Base-by-base conservation (phyloP, 2,329 filamentous ascomycete genomes). In the Mariannaea elegans region DNA sequence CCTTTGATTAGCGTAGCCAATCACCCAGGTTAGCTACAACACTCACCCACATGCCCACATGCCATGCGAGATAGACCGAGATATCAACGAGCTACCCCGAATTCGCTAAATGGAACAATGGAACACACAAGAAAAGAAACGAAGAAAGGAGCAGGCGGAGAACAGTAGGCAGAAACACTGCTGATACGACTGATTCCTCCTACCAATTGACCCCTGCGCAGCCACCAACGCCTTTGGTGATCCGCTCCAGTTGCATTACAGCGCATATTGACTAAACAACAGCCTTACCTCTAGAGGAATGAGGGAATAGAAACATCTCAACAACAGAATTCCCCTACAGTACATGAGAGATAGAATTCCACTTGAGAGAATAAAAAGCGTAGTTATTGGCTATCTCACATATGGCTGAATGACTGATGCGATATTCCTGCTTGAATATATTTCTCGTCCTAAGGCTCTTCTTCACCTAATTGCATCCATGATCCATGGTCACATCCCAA, bases 171-270 rank as follows among this genome's bases (percentile, higher is more conserved):
- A 44, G 24, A 36, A 21, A 27, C 38, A 31, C 13, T 55, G 12
- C 19, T 21, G 16, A 9, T 13, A n/a, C 46, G 13, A 32, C 45
- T 46, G 46, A 18, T 31, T 31, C 24, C 38, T 29, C 54, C 46
- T 9, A 27, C 24, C 24, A 27, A 27, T 27, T 27, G 6, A 27
- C 24, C 24, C 24, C 54, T 46, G 46, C 54, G 54, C 41, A 36
- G 42, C 38, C 45, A 27, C 53, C 65, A 48, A 49, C 62, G 29
- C 24, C 24, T 52, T 5, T 27, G 24, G 47, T 34, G 66, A 69
- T 68, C 66, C 63, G 67, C 66, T 61, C 66, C 66, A 69, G 65
- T 69, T 63, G 61, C 56, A 45, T 57, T 57, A 55, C 59, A 52
- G 56, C 49, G 56, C 49, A 49, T 59, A 38, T 31, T 36, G 16